Evolutionary conservation across 2,329 filamentous ascomycete species (phyloP).

Genomic region (Cladorrhinum sp.): DNA sequence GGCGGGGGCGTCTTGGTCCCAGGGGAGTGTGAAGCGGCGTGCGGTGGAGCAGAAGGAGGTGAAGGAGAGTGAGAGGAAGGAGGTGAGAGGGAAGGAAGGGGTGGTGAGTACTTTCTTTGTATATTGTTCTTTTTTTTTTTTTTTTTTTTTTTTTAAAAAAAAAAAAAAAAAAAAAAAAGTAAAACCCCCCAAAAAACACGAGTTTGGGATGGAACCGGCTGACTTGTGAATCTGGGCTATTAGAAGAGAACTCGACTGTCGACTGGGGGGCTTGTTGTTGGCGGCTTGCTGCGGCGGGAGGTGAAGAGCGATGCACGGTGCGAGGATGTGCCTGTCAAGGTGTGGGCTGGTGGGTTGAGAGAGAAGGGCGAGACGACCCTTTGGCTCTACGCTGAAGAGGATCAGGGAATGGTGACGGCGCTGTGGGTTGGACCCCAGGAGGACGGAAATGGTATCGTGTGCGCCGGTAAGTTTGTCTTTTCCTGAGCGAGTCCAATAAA

Average conservation of each 20-base stretch:
- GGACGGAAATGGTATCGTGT: conserved; percentile 18
- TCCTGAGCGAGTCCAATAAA: too few species aligned
- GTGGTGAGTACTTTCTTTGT: neutral
- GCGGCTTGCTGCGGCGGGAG: neutral
- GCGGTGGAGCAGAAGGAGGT: conserved; percentile 6
- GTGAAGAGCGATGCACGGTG: neutral
- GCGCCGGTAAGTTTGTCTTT: conserved; percentile 35
- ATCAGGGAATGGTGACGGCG: neutral
- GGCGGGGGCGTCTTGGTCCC: conserved; percentile 16
- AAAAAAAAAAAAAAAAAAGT: too few species aligned
- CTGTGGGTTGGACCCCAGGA: conserved; percentile 21
- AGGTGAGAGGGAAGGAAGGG: neutral
- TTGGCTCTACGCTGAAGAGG: conserved; percentile 27
- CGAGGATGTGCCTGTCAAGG: neutral
- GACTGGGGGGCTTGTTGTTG: neutral
- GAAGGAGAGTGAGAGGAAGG: neutral
- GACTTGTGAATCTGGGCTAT: too few species aligned
- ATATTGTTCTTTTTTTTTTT: neutral
- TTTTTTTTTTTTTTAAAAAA: neutral
- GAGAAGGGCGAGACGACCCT: conserved; percentile 41
- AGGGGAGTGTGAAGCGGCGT: conserved; percentile 22
- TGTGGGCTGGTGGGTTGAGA: conserved; percentile 37
- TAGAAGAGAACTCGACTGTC: neutral
- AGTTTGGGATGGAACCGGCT: too few species aligned
- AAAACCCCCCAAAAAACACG: too few species aligned